Evolutionary conservation across 768 basidiomycete species (phyloP).

Genomic region (Multifurca ochricompacta): DNA sequence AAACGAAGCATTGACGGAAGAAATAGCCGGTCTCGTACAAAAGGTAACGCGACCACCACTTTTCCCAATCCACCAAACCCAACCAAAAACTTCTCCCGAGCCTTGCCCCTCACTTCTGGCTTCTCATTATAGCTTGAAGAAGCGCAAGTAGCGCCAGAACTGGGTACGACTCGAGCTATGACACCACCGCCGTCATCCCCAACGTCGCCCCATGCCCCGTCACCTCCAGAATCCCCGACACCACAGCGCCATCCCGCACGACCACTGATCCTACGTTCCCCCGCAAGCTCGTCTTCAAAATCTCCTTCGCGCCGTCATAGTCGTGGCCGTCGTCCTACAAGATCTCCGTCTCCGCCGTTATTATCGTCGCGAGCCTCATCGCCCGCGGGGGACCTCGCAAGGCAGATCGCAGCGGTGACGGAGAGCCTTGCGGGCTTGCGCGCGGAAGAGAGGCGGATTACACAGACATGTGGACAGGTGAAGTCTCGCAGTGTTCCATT

Average conservation of each 20-base stretch:
- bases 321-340: too few species aligned
- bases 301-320: not conserved
- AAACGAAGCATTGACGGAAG: conserved; percentile 14
- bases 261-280: not conserved
- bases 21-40: conserved; percentile 10
- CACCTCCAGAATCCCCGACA: conserved; percentile 1
- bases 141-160: conserved; percentile 1
- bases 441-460: conserved; percentile 8
- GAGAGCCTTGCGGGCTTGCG: conserved; percentile 1
- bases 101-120: not conserved
- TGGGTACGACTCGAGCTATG: not conserved
- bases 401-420: conserved; percentile 9
- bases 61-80: too few species aligned
- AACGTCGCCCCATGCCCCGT: too few species aligned
- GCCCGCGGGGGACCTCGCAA: not conserved
- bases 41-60: conserved; percentile 14
- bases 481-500: not conserved
- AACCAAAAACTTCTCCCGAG: not conserved
- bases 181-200: not conserved
- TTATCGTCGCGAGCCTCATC: not conserved
- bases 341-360: not conserved
- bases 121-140: conserved; percentile 10
- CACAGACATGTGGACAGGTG: not conserved
- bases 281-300: not conserved
- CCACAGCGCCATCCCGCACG: not conserved